Percentiles rank a stretch among this genome's conserved stretches.
These are phyloP conservation scores for Penicillium sp. DNA, from an alignment of 2,329 filamentous ascomycete species.

Conservation along the genomic window DNA sequence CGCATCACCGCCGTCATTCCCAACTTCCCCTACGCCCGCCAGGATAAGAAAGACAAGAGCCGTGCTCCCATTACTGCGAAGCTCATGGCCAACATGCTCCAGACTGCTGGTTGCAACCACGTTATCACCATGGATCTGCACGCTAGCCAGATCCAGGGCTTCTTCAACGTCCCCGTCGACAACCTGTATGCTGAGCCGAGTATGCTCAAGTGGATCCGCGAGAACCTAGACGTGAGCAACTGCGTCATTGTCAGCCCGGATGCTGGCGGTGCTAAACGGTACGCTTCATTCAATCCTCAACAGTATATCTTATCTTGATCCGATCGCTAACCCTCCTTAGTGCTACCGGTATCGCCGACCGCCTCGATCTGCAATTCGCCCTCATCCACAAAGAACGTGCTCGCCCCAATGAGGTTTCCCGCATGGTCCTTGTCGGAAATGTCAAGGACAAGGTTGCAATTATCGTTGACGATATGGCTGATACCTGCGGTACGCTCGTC, in stretches of 20 bases:
- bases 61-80: conserved; percentile 96
- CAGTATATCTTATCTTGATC: background rate
- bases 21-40: conserved; percentile 94
- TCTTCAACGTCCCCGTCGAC: conserved; percentile 83
- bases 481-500: conserved; percentile 85
- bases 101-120: conserved; percentile 89
- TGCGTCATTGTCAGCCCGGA: conserved; percentile 95
- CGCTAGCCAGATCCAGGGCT: conserved; percentile 91
- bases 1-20: conserved; percentile 95
- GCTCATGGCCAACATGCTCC: conserved; percentile 96
- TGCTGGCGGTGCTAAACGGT: conserved; percentile 90
- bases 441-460: conserved; percentile 91
- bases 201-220: conserved; percentile 86
- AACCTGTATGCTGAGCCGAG: conserved; percentile 94
- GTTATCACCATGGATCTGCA: conserved; percentile 97
- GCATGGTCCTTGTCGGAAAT: conserved; percentile 95
- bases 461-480: conserved; percentile 96
- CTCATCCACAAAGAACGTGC: conserved; percentile 97
- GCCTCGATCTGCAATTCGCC: conserved; percentile 86
- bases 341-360: conserved; percentile 90
- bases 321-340: conserved; percentile 40
- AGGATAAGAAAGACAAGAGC: conserved; percentile 97
- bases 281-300: conserved; percentile 24
- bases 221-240: conserved; percentile 79
- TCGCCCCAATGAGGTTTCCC: conserved; percentile 85